Percentiles rank a stretch among this genome's conserved stretches.
phyloP scores from a whole-genome alignment of 495 filamentous ascomycete species.

The Tricharina praecox region DNA sequence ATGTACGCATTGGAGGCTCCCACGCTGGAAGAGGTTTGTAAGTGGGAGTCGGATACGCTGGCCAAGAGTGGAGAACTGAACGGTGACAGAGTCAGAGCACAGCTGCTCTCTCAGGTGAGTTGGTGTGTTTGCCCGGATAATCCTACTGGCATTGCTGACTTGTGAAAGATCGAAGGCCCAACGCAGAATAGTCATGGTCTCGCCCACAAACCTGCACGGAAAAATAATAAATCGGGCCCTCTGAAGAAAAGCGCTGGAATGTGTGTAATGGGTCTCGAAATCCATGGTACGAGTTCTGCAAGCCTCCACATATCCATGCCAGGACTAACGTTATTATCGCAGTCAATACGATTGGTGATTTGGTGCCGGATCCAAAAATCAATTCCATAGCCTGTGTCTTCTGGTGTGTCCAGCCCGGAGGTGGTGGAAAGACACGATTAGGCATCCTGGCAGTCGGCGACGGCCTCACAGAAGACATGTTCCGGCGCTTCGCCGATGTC shows the following conservation, averaged over 20 bases:
- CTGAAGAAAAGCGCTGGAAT: constrained; percentile 38
- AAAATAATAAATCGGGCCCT: constrained; percentile 20
- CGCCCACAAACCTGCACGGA: constrained; percentile 33
- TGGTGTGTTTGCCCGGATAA: no score
- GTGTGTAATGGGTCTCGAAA: constrained; percentile 86
- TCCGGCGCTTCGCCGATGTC: constrained; percentile 35
- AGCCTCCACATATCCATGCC: not conserved
- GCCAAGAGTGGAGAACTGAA: no score
- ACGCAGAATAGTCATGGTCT: constrained; percentile 74
- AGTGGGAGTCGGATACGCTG: no score
- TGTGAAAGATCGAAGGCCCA: constrained; percentile 71
- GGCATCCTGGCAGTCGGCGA: constrained; percentile 53
- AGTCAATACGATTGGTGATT: constrained; percentile 64
- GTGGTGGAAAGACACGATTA: constrained; percentile 33
- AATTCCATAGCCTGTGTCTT: constrained; percentile 84
- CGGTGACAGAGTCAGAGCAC: no score
- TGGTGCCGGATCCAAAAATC: constrained; percentile 72
- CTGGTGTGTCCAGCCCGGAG: constrained; percentile 73
- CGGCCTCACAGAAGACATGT: constrained; percentile 37
- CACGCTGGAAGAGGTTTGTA: no score
- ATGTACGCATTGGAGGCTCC: no score
- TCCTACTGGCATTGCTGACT: not conserved
- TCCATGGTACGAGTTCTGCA: constrained; percentile 45
- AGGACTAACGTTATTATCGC: not conserved
- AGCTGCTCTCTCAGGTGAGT: no score